Base-by-base conservation (phyloP, 2,329 filamentous ascomycete species). In the Cladosporium sp. region DNA sequence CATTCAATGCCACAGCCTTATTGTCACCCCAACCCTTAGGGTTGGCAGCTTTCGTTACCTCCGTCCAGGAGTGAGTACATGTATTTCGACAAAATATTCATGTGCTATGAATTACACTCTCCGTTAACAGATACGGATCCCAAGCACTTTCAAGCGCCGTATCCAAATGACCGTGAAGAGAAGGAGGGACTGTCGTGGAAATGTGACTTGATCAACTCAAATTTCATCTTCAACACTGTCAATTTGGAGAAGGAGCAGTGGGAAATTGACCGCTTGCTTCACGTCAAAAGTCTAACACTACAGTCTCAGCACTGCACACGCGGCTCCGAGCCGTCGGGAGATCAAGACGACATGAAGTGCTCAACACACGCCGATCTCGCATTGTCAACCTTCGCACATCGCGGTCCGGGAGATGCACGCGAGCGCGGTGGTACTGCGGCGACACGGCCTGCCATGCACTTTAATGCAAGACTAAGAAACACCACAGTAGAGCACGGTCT, bases 371-470 rank as follows among this genome's bases (percentile, higher is more conserved):
- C 39, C 39, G 39, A 46, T 46, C 39, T 46, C 39, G 39, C 39
- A 46, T 46, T 46, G 39, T 46, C 21, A 5, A 46, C 39, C 39
- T 11, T 23, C 3, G n/a, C 39, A 46, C 6, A 21, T 46, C n/a
- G 3, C n/a, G n/a, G 39, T 23, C 4, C n/a, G n/a, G 39, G 39
- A 46, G 7, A 3, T 28, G 48, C 51, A 56, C 39, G 21, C 32
- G 56, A 39, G 34, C 34, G 36, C 58, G 58, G 58, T 61, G 28
- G 26, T 61, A 61, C 58, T 61, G 30, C 58, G 58, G 58, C 58
- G 58, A 61, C 58, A 61, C 46, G 58, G 58, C 58, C 32, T 61
- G 58, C 46, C 46, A 61, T 61, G 56, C 23, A 51, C 5, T 28
- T 51, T 51, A 46, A 28, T 28, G 54, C 58, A 61, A 61, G 58